A percentile compares a stretch with the other conserved stretches of the same genome.
Evolutionary conservation across 192 early-diverging fungal genomes (phyloP).

Genomic region (Pilobolus umbonatus): DNA sequence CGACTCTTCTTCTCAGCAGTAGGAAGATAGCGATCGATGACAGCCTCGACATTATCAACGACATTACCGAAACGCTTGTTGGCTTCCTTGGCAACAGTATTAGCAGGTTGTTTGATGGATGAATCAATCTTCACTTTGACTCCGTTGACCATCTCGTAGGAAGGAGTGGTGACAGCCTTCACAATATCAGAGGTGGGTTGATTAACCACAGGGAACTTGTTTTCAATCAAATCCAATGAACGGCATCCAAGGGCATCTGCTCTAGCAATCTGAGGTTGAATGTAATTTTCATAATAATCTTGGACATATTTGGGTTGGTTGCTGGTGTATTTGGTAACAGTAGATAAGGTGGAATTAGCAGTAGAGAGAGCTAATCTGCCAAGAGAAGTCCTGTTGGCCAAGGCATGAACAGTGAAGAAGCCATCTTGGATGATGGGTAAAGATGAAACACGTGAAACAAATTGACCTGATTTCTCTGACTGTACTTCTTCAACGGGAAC

Average conservation of each 20-base stretch:
- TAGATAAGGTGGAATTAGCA: conserved; percentile 21
- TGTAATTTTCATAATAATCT: conserved; percentile 30
- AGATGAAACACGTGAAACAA: conserved; percentile 32
- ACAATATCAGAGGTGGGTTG: conserved; percentile 62
- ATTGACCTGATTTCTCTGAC: conserved; percentile 6
- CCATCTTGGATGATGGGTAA: conserved; percentile 32
- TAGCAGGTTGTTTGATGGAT: conserved; percentile 30
- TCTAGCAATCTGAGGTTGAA: conserved; percentile 56
- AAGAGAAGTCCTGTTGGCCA: conserved; percentile 25
- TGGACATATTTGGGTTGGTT: conserved; percentile 30
- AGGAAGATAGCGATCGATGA: conserved; percentile 39
- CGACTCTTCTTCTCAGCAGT: conserved; percentile 6
- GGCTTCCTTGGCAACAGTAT: conserved; percentile 43
- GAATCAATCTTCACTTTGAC: conserved; percentile 25
- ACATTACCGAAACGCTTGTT: conserved; percentile 32
- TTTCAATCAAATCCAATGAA: conserved; percentile 62
- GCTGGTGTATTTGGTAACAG: conserved; percentile 24
- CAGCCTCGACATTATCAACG: conserved; percentile 52
- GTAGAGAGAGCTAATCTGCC: conserved; percentile 30
- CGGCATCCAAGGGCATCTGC: conserved; percentile 59
- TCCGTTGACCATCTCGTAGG: conserved; percentile 45
- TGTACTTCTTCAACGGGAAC: neutral
- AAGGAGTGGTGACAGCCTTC: conserved; percentile 46
- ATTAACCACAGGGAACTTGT: conserved; percentile 57
- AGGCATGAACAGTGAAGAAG: conserved; percentile 20